Conservation (phyloP, 345 rosid genomes). For the Boechera divaricarpa region DNA sequence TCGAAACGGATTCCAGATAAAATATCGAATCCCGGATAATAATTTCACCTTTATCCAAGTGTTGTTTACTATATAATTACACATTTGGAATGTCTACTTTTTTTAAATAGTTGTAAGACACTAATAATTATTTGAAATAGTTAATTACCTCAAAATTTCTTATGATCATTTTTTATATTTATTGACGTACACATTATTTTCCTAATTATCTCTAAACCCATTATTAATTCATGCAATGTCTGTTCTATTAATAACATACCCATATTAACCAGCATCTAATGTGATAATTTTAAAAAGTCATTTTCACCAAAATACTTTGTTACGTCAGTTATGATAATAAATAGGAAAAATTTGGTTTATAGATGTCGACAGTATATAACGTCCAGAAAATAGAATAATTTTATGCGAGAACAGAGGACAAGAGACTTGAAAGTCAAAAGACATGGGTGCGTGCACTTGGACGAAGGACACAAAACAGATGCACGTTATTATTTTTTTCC, state of each 20-base stretch:
- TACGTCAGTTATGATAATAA: neutral
- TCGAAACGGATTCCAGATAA: too few relatives aligned
- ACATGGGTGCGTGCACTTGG: conserved; percentile 43
- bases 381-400: neutral
- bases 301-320: conserved; percentile 3
- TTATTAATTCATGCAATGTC: neutral
- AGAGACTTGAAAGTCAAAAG: conserved; percentile 44
- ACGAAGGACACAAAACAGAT: conserved; percentile 29
- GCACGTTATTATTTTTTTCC: neutral
- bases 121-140: neutral
- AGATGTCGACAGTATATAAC: conserved; percentile 29
- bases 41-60: too few relatives aligned
- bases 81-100: neutral
- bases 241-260: neutral
- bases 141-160: neutral
- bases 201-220: neutral
- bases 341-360: neutral
- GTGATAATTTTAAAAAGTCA: neutral
- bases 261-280: conserved; percentile 2
- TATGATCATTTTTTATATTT: neutral
- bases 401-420: conserved; percentile 27
- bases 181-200: neutral
- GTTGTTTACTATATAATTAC: neutral
- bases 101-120: neutral
- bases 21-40: too few relatives aligned